Conservation (phyloP, 768 basidiomycete species). For the Rhizopogon roseolus region DNA sequence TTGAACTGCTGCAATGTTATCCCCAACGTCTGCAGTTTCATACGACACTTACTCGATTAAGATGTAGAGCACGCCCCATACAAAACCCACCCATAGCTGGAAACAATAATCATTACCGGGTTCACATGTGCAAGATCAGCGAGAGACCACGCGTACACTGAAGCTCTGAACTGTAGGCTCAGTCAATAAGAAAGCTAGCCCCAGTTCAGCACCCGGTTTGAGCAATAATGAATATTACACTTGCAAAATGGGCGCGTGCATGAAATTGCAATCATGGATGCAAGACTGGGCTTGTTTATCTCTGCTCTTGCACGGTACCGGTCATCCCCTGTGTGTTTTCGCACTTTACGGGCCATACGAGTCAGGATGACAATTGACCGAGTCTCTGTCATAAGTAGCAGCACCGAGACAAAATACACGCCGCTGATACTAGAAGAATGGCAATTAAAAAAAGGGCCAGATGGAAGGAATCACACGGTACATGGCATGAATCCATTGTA, state of each 20-base stretch:
- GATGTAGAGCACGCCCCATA: conserved; percentile 73
- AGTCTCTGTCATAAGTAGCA: conserved; percentile 67
- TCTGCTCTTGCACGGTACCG: conserved; percentile 62
- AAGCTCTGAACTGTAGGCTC: conserved; percentile 76
- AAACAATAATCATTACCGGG: neutral
- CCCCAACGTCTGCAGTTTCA: neutral
- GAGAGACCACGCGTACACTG: conserved; percentile 43
- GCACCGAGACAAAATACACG: conserved; percentile 43
- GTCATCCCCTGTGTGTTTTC: conserved; percentile 60
- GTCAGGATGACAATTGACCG: conserved; percentile 67
- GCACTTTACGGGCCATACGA: conserved; percentile 53
- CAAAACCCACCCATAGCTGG: conserved; percentile 69
- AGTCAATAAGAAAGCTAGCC: conserved; percentile 20
- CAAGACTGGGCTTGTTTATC: conserved; percentile 51
- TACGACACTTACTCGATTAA: conserved; percentile 46
- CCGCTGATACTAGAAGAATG: conserved; percentile 42
- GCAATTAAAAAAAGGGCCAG: neutral
- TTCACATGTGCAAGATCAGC: neutral
- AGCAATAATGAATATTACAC: conserved; percentile 19
- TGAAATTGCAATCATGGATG: conserved; percentile 62
- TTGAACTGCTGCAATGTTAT: conserved; percentile 35
- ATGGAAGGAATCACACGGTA: conserved; percentile 16
- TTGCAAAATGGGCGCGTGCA: conserved; percentile 67
- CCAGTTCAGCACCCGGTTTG: neutral
- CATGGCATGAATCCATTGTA: conserved; percentile 79